Evolutionary conservation across 2,329 filamentous ascomycete species (phyloP).

Genomic region (Emergomyces pasteurianus): DNA sequence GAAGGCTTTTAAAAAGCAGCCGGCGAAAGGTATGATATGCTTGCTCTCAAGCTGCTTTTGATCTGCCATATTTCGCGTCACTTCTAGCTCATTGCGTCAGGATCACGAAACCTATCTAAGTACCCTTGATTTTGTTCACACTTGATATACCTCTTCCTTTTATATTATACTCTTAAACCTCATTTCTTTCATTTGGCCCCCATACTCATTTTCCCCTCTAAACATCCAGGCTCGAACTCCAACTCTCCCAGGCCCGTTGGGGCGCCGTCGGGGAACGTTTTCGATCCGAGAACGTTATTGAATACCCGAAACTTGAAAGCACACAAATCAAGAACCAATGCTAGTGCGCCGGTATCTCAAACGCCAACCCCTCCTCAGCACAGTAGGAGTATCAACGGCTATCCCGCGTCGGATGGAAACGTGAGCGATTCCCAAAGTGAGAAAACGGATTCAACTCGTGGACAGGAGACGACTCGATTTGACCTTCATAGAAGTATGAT

Average conservation of each 20-base stretch:
- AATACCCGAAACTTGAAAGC: slow-evolving; percentile 10
- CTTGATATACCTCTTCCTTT: not conserved
- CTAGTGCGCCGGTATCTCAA: not conserved
- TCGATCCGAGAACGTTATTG: slow-evolving; percentile 11
- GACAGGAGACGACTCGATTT: not conserved
- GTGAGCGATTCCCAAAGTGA: not conserved
- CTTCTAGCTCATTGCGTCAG: not conserved
- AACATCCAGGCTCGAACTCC: not conserved
- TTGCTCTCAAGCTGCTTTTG: not conserved
- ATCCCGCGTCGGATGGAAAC: not conserved
- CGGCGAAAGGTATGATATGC: slow-evolving; percentile 5
- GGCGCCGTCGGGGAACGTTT: slow-evolving; percentile 4
- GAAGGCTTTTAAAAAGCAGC: slow-evolving; percentile 27
- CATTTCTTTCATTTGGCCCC: not conserved
- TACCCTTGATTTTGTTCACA: not conserved
- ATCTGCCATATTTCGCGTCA: not conserved
- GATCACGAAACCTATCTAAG: not conserved
- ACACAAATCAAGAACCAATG: not conserved
- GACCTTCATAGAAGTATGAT: slow-evolving; percentile 38
- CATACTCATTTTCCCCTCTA: not conserved
- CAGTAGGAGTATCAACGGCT: not conserved
- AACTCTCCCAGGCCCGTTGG: not conserved
- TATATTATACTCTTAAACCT: not conserved
- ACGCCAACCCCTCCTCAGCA: not conserved
- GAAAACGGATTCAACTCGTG: not conserved